Percentiles rank a stretch among this genome's conserved stretches.
Evolutionary conservation across 371 early-diverging fungal species (phyloP).

Genomic region (Ordospora colligata): DNA sequence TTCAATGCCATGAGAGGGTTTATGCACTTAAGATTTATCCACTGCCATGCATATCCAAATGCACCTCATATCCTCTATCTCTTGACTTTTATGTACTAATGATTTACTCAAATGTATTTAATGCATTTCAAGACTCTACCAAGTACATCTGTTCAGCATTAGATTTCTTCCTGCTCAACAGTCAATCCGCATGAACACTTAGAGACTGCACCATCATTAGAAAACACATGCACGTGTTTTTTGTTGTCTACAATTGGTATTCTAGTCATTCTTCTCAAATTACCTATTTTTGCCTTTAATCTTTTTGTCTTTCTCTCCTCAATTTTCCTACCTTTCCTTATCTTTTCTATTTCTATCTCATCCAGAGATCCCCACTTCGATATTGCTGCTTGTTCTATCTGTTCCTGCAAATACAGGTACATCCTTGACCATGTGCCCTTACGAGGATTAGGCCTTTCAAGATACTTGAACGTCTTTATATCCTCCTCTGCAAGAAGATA

Average conservation of each 20-base stretch:
- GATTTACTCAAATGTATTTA: no score
- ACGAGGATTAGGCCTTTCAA: conserved; percentile 54
- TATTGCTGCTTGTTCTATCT: conserved; percentile 45
- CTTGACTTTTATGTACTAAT: no score
- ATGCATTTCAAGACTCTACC: no score
- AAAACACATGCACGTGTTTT: conserved; percentile 41
- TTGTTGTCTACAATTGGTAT: neutral
- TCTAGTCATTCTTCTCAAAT: conserved; percentile 41
- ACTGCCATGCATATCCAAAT: neutral
- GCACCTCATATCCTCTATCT: no score
- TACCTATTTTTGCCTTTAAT: conserved; percentile 42
- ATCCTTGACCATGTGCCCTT: conserved; percentile 57
- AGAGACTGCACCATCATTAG: neutral
- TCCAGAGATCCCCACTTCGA: conserved; percentile 51
- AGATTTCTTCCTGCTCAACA: conserved; percentile 57
- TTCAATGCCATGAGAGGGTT: conserved; percentile 11
- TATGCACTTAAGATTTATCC: neutral
- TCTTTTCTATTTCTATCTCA: conserved; percentile 32
- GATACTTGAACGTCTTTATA: conserved; percentile 36
- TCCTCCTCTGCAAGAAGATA: conserved; percentile 56
- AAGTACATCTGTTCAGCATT: neutral
- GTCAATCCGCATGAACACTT: conserved; percentile 55
- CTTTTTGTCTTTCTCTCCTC: conserved; percentile 48
- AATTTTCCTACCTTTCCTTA: conserved; percentile 13
- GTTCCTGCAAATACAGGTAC: conserved; percentile 52